Percentiles rank a stretch among this genome's conserved stretches.
phyloP scores from a whole-genome alignment of 805 yeast species.

The Pichia kluyveri region DNA sequence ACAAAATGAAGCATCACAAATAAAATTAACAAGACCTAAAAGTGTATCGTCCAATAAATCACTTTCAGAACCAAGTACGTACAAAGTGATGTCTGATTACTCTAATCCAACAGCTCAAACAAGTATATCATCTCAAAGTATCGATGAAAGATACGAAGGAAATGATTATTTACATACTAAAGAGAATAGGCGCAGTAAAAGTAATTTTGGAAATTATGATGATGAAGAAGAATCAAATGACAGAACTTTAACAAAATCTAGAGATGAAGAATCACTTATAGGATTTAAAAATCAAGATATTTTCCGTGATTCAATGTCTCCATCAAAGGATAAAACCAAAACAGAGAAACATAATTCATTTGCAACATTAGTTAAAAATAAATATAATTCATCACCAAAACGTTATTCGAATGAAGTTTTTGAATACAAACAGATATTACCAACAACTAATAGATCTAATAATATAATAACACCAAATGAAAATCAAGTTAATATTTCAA shows the following conservation, averaged over 20 bases:
- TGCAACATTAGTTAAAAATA: background rate
- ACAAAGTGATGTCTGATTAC: slow-evolving; percentile 22
- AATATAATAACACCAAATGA: background rate
- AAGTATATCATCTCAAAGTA: slow-evolving; percentile 14
- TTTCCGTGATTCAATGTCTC: slow-evolving; percentile 27
- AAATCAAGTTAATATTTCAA: background rate
- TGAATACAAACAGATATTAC: slow-evolving; percentile 1
- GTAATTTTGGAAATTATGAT: background rate
- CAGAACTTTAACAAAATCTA: background rate
- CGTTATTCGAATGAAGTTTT: background rate
- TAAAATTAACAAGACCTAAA: slow-evolving; percentile 3
- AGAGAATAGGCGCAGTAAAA: too few species aligned
- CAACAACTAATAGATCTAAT: background rate
- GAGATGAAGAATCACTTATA: slow-evolving; percentile 16
- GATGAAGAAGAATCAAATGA: background rate
- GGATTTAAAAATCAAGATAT: slow-evolving; percentile 35
- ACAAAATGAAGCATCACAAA: slow-evolving; percentile 16
- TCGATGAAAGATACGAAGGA: background rate
- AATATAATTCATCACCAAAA: background rate
- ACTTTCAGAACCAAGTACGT: slow-evolving; percentile 20
- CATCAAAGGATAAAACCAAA: background rate
- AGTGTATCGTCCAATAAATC: slow-evolving; percentile 5
- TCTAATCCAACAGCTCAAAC: slow-evolving; percentile 26
- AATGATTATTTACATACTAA: background rate
- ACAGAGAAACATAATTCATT: slow-evolving; percentile 1